Evolutionary conservation across 2,329 filamentous ascomycete species (phyloP), one percentile per base, ranked within the genome.

Genomic region (Sordariomycetes sp.): DNA sequence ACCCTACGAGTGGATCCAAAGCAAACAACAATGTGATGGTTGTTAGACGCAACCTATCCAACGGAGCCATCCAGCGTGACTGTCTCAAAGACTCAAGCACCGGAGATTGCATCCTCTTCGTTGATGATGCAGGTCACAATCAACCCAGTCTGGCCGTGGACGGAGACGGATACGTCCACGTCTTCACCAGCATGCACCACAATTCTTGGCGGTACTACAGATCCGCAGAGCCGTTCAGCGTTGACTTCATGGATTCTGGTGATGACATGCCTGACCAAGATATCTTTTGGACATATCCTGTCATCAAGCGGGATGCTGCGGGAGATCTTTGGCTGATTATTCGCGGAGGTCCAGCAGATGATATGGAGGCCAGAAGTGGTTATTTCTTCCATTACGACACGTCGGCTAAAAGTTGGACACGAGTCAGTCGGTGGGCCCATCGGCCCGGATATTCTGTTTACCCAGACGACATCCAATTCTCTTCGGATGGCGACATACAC

Each of bases 171-270:
- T 47, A 40, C 12, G 47, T 48, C 3, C 47, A 49, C 24, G 41
- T 49, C 17, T 49, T 49, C 21, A 49, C 47, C 3, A 48, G 47
- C 39, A 49, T 49, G 47, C 47, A 49, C 36, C 48, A 49, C 5
- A 44, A 48, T 16, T 30, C 32, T 1, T 49, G 47, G 47, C 44
- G 42, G 20, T 49, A 49, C 35, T 49, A 43, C 24, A 41, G 47
- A 9, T 49, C 47, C 1, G 20, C 30, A 4, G 35, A 40, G 7
- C 34, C 47, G 3, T 45, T 46, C 17, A 47, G 42, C 25, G 37
- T 42, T 20, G 47, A 37, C 8, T 33, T 49, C 6, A 35, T 46
- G 19, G 39, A 46, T 15, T 32, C 17, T 6, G 47, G 43, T 27
- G 32, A 34, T 3, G 40, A 45, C 2, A 44, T 49, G 47, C 42